A percentile compares a stretch with the other conserved stretches of the same genome.
Evolutionary conservation across 768 basidiomycete species (phyloP).

Genomic region (Auricularia cornea): DNA sequence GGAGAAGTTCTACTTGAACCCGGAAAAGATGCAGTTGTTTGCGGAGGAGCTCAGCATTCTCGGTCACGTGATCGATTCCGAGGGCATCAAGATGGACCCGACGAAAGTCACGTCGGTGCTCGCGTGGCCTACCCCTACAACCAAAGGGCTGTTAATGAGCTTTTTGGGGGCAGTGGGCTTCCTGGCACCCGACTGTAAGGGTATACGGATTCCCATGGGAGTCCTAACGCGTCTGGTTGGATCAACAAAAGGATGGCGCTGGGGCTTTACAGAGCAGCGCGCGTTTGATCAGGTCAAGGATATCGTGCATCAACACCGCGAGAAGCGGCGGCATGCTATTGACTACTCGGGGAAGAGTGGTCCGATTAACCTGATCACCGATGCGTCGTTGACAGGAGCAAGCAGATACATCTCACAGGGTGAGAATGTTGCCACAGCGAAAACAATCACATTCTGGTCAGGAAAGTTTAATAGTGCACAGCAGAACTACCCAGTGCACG

Average conservation of each 20-base stretch:
- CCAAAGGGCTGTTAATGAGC: conserved; percentile 20
- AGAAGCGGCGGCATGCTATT: conserved; percentile 11
- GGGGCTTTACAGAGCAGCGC: conserved; percentile 22
- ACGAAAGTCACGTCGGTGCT: conserved; percentile 17
- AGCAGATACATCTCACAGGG: conserved; percentile 24
- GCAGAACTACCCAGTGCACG: no score
- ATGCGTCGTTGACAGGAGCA: conserved; percentile 24
- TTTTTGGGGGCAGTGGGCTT: conserved; percentile 32
- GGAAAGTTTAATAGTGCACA: conserved; percentile 30
- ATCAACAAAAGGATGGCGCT: conserved; percentile 10
- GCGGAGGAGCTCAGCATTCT: conserved; percentile 7
- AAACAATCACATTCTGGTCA: conserved; percentile 26
- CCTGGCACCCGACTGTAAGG: conserved; percentile 24
- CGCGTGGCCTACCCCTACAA: conserved; percentile 22
- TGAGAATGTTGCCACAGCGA: conserved; percentile 15
- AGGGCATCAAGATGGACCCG: conserved; percentile 21
- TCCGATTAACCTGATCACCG: conserved; percentile 22
- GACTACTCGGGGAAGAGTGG: conserved; percentile 14
- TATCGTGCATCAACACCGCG: conserved; percentile 11
- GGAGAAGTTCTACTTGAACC: conserved; percentile 5
- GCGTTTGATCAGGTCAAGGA: conserved; percentile 25
- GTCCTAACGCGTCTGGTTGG: conserved; percentile 19
- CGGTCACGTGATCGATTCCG: conserved; percentile 18
- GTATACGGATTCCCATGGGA: conserved; percentile 32
- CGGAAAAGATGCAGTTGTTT: conserved; percentile 4